A percentile compares a stretch with the other conserved stretches of the same genome.
Evolutionary conservation across 2,329 filamentous ascomycete genomes (phyloP).

Genomic region (Calonectria pseudoturangicola): DNA sequence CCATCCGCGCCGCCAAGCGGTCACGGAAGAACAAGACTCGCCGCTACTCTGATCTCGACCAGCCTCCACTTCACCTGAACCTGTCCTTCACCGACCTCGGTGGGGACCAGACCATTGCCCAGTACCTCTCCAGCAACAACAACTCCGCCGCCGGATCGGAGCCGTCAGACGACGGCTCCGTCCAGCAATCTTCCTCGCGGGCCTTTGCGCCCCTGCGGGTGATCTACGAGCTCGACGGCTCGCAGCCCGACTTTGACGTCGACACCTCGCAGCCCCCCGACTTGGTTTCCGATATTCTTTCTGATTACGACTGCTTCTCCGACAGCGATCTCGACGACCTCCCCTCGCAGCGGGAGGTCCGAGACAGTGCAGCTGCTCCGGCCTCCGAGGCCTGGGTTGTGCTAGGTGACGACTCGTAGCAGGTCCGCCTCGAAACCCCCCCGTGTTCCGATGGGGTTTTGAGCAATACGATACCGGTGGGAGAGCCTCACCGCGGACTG

Average conservation of each 20-base stretch:
- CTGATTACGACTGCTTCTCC: conserved; percentile 62
- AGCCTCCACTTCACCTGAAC: conserved; percentile 60
- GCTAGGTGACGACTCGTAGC: conserved; percentile 68
- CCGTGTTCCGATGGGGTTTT: conserved; percentile 55
- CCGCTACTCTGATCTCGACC: conserved; percentile 49
- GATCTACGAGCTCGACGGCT: conserved; percentile 63
- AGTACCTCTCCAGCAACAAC: conserved; percentile 56
- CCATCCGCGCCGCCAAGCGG: conserved; percentile 60
- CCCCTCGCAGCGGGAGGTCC: conserved; percentile 57
- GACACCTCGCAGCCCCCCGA: conserved; percentile 62
- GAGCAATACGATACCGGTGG: conserved; percentile 50
- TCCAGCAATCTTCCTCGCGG: conserved; percentile 38
- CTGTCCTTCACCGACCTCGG: conserved; percentile 66
- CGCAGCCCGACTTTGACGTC: conserved; percentile 58
- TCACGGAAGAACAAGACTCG: conserved; percentile 53
- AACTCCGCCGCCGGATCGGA: conserved; percentile 41
- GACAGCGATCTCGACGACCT: conserved; percentile 60
- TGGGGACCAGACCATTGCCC: conserved; percentile 62
- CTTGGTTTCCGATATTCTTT: conserved; percentile 58
- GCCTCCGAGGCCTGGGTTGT: conserved; percentile 64
- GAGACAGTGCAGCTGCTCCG: conserved; percentile 54
- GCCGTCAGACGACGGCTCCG: conserved; percentile 44
- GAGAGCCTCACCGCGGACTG: conserved; percentile 61
- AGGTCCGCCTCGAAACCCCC: conserved; percentile 62
- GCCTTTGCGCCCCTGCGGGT: conserved; percentile 60